Base-by-base conservation (phyloP, 2,329 filamentous ascomycete genomes). In the Bipolaris victoriae region DNA sequence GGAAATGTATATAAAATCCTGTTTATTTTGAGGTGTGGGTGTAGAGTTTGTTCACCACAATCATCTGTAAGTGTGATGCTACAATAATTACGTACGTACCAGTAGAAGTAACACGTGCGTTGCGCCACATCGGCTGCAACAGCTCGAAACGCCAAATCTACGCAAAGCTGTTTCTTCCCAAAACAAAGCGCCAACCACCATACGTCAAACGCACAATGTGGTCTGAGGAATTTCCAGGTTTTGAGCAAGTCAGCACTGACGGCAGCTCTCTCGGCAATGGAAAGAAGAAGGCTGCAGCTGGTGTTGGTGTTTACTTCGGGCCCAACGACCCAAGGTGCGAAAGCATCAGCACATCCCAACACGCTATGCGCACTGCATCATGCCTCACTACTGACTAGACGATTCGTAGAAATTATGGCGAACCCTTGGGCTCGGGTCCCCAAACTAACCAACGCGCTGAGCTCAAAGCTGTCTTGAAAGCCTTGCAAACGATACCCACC, bases 401-500 rank as follows among this genome's bases (percentile, higher is more conserved):
- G 3, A 18, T 7, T 5, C 7, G 37, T 39, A 39, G 37, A 11
- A 39, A 39, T 7, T 39, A 39, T 39, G 18, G 16, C 16, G 37
- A 39, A 18, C 37, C n/a, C 3, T 39, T 39, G n/a, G 37, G 37
- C n/a, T 3, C 37, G 4, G 37, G 37, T 7, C 16, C 37, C 7
- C 93, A 97, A 77, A 97, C 93, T 1, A 97, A 97, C 74, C 91
- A 97, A 75, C 89, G 93, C 1, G 93, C 92, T 11, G 93, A 97
- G 78, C 81, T 97, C 58, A 92, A 89, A 18, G 93, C 91, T 3
- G 89, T 97, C 61, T 84, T 89, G 73, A 51, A 16, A 39, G 10
- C 7, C 15, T 51, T n/a, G 20, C 39, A 13, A 22, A 10, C 6
- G 11, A 33, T n/a, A 11, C 26, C 11, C 4, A n/a, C 1, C 37